A percentile compares a stretch with the other conserved stretches of the same genome.
Evolutionary conservation across 2,329 filamentous ascomycete species (phyloP).

Genomic region (Capronia coronata): DNA sequence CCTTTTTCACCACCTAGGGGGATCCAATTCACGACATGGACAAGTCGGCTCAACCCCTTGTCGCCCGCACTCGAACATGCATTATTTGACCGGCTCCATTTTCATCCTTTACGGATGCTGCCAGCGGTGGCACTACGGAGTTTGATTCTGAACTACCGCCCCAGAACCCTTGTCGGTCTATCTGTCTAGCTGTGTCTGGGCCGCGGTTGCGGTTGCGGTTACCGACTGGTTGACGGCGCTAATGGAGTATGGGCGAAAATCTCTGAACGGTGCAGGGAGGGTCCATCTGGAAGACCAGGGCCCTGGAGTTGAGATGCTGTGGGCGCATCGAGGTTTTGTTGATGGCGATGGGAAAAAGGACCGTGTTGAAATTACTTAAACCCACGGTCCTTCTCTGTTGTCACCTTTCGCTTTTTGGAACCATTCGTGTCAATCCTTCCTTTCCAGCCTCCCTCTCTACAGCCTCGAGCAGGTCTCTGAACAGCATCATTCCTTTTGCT

Average conservation of each 20-base stretch:
- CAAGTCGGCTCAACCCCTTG: slow-evolving; percentile 19
- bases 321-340: slow-evolving; percentile 20
- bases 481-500: slow-evolving; percentile 30
- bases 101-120: slow-evolving; percentile 8
- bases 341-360: slow-evolving; percentile 3
- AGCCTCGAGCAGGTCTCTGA: slow-evolving; percentile 28
- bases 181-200: too few species aligned
- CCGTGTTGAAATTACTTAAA: slow-evolving; percentile 21
- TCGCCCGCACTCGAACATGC: slow-evolving; percentile 6
- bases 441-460: slow-evolving; percentile 7
- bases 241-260: slow-evolving; percentile 23
- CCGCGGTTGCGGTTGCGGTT: not conserved
- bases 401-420: slow-evolving; percentile 21
- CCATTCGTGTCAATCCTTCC: slow-evolving; percentile 24
- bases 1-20: slow-evolving; percentile 9
- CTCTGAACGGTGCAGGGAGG: slow-evolving; percentile 20
- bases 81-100: slow-evolving; percentile 10
- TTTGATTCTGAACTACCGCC: slow-evolving; percentile 2
- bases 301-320: slow-evolving; percentile 7
- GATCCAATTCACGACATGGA: not conserved
- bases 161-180: slow-evolving; percentile 15
- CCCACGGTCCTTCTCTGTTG: slow-evolving; percentile 15
- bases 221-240: slow-evolving; percentile 16
- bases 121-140: slow-evolving; percentile 4
- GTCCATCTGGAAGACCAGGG: slow-evolving; percentile 14